Percentiles rank a stretch among this genome's conserved stretches.
phyloP scores from a whole-genome alignment of 306 rosid genomes.

The Cicer pinnatifidum region DNA sequence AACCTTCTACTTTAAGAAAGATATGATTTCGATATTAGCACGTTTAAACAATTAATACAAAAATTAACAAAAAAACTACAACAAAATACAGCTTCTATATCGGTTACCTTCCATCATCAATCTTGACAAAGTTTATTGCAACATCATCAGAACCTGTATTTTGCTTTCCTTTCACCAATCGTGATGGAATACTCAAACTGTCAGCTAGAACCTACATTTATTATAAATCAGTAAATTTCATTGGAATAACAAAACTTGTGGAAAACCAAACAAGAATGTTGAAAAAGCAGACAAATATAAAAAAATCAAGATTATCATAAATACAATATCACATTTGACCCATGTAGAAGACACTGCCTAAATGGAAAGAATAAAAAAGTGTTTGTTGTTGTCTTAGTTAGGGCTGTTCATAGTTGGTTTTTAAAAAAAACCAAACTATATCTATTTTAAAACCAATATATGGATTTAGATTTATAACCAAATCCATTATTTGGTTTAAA shows the following conservation, averaged over 20 bases:
- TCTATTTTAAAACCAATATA: too few relatives aligned
- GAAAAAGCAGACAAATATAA: constrained; percentile 23
- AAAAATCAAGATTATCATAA: constrained; percentile 19
- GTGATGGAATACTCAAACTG: constrained; percentile 82
- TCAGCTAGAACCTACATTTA: constrained; percentile 84
- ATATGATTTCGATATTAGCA: constrained; percentile 28
- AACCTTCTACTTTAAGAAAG: constrained; percentile 29
- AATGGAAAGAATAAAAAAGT: background rate
- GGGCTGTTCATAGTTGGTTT: too few relatives aligned
- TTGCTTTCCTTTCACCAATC: constrained; percentile 85
- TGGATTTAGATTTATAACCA: too few relatives aligned
- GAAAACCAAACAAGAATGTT: constrained; percentile 11
- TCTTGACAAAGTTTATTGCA: constrained; percentile 88
- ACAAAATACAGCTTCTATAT: constrained; percentile 37
- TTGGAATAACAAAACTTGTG: constrained; percentile 15
- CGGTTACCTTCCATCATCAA: constrained; percentile 85
- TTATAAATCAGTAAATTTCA: constrained; percentile 1
- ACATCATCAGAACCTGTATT: constrained; percentile 83
- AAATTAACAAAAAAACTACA: constrained; percentile 31
- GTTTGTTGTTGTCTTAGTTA: background rate
- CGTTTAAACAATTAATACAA: background rate
- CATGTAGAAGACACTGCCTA: background rate
- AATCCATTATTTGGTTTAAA: too few relatives aligned
- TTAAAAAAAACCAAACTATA: too few relatives aligned
- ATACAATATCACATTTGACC: constrained; percentile 8